Evolutionary conservation across 2,329 filamentous ascomycete species (phyloP).

Genomic region (Colletotrichum sp.): DNA sequence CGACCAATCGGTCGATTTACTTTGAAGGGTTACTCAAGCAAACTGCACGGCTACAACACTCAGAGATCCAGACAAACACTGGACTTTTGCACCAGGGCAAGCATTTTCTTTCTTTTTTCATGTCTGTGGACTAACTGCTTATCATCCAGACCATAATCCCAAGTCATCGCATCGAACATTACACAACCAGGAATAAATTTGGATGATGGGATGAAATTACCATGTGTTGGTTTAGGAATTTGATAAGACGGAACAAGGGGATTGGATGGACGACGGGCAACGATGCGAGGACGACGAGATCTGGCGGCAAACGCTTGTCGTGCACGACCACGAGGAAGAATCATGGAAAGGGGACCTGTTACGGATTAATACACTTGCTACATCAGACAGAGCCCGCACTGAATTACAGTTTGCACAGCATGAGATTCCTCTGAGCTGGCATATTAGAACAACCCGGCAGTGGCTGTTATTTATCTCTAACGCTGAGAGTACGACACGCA

Average conservation of each 20-base stretch:
- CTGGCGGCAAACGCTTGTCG: neutral
- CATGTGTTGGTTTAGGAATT: neutral
- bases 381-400: neutral
- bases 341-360: neutral
- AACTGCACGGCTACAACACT: neutral
- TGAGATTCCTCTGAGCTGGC: neutral
- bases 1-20: neutral
- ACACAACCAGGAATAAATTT: neutral
- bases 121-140: neutral
- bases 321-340: neutral
- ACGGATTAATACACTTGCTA: neutral
- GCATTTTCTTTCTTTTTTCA: neutral
- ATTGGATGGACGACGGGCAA: neutral
- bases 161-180: neutral
- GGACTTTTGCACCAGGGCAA: neutral
- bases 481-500: neutral
- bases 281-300: neutral
- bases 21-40: neutral
- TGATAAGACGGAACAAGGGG: neutral
- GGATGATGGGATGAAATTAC: neutral
- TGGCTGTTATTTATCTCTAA: neutral
- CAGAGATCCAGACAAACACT: neutral
- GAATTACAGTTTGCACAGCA: neutral
- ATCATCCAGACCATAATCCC: neutral
- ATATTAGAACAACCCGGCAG: neutral